Conservation (phyloP, 1,139 yeast genomes). For the Debaryomycetaceae sp. region DNA sequence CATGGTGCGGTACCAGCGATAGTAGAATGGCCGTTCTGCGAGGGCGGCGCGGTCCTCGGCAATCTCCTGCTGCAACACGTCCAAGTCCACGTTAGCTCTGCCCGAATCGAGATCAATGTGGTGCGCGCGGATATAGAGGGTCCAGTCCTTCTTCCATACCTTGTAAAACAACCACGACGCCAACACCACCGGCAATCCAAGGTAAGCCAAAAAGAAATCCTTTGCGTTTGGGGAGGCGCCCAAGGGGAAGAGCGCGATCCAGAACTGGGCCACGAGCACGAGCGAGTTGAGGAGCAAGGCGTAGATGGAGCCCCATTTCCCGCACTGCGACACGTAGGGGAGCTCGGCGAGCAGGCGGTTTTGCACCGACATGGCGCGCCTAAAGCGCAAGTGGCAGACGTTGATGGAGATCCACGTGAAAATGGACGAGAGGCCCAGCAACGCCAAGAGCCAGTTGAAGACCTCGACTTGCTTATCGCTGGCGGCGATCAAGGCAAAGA, state of each 20-base stretch:
- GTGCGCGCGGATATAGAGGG: conserved; percentile 11
- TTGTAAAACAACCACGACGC: conserved; percentile 49
- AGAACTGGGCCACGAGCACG: conserved; percentile 70
- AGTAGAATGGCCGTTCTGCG: conserved; percentile 11
- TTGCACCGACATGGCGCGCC: conserved; percentile 58
- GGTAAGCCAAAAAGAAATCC: conserved; percentile 49
- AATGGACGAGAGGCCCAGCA: conserved; percentile 74
- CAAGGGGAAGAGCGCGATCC: conserved; percentile 65
- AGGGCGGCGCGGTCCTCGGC: conserved; percentile 12
- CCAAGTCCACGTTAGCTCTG: conserved; percentile 14
- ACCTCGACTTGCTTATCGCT: conserved; percentile 52
- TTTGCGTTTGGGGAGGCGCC: conserved; percentile 45
- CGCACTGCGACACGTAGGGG: conserved; percentile 59
- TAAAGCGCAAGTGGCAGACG: conserved; percentile 66
- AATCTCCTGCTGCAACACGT: conserved; percentile 12
- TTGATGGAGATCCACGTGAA: conserved; percentile 81
- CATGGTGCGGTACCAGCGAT: conserved; percentile 11
- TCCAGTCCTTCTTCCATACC: conserved; percentile 44
- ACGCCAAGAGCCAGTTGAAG: conserved; percentile 72
- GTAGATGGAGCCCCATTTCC: conserved; percentile 56
- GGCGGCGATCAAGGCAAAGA: conserved; percentile 66
- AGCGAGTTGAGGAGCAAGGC: conserved; percentile 52
- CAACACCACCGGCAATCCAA: conserved; percentile 52
- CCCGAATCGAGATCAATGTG: conserved; percentile 16
- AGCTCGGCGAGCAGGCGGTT: conserved; percentile 59